phyloP scores from a whole-genome alignment of 139 green algal species.

The Desmodesmus armatus region DNA sequence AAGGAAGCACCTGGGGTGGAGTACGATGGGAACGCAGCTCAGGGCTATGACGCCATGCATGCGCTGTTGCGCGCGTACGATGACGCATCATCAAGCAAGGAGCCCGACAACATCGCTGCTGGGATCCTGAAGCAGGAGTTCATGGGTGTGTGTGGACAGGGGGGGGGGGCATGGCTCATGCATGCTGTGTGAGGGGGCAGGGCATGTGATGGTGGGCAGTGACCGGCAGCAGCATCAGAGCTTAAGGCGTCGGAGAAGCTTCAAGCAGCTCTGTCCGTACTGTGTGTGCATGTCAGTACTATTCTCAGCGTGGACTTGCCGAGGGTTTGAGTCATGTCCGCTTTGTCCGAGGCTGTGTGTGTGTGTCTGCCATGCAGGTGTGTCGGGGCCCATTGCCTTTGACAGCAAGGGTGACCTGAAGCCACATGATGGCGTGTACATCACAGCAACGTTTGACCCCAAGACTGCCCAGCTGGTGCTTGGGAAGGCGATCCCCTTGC shows the following conservation, averaged over 20 bases:
- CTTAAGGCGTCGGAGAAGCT: neutral
- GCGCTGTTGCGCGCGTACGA: neutral
- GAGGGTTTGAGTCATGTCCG: neutral
- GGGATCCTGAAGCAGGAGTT: slow-evolving; percentile 24
- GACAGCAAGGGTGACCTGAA: neutral
- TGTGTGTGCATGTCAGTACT: neutral
- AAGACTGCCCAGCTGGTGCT: neutral
- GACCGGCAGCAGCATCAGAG: neutral
- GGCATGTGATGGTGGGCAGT: neutral
- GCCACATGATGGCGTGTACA: neutral
- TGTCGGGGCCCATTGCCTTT: slow-evolving; percentile 23
- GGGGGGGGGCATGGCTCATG: neutral
- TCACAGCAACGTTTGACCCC: neutral
- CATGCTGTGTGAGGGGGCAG: neutral
- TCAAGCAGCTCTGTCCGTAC: neutral
- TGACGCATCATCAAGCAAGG: neutral
- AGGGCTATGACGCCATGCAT: slow-evolving; percentile 28
- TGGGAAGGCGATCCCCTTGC: too few relatives aligned
- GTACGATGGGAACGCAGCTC: neutral
- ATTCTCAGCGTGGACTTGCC: neutral
- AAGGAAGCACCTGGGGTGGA: neutral
- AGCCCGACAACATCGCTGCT: neutral
- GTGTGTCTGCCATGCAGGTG: neutral
- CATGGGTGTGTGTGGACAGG: too few relatives aligned
- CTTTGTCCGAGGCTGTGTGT: neutral